phyloP scores from a whole-genome alignment of 441 rosid genomes.

The Dalechampia spathulata region DNA sequence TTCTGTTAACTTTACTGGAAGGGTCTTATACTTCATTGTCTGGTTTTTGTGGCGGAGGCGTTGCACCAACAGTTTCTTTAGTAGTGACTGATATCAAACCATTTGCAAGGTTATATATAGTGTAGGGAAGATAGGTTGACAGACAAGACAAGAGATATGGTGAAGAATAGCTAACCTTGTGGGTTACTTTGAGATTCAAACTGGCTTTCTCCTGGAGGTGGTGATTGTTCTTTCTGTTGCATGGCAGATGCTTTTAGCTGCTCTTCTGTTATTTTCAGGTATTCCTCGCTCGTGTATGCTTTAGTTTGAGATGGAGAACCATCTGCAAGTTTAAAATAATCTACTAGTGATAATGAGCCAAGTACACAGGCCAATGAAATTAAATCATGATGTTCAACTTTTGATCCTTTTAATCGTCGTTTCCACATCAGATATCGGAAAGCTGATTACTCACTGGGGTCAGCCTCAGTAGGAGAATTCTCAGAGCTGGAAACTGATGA shows the following conservation, averaged over 20 bases:
- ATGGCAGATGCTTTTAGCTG: conserved; percentile 55
- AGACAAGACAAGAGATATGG: neutral
- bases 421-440: neutral
- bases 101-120: conserved; percentile 3
- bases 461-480: conserved; percentile 31
- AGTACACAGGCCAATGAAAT: too few species aligned
- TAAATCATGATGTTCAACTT: too few species aligned
- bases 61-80: conserved; percentile 33
- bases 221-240: conserved; percentile 23
- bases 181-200: conserved; percentile 30
- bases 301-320: conserved; percentile 34
- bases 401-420: neutral
- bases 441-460: conserved; percentile 47
- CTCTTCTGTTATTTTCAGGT: conserved; percentile 71
- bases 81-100: too few species aligned
- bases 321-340: conserved; percentile 33
- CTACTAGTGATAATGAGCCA: neutral
- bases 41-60: conserved; percentile 42
- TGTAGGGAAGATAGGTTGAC: neutral
- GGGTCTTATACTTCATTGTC: conserved; percentile 22
- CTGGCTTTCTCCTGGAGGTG: conserved; percentile 28
- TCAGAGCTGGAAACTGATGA: conserved; percentile 27
- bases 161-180: conserved; percentile 22
- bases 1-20: too few species aligned
- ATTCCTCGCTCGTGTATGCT: conserved; percentile 69